Evolutionary conservation across 2,329 filamentous ascomycete genomes (phyloP).

Genomic region (Lasiodiplodia theobromae): DNA sequence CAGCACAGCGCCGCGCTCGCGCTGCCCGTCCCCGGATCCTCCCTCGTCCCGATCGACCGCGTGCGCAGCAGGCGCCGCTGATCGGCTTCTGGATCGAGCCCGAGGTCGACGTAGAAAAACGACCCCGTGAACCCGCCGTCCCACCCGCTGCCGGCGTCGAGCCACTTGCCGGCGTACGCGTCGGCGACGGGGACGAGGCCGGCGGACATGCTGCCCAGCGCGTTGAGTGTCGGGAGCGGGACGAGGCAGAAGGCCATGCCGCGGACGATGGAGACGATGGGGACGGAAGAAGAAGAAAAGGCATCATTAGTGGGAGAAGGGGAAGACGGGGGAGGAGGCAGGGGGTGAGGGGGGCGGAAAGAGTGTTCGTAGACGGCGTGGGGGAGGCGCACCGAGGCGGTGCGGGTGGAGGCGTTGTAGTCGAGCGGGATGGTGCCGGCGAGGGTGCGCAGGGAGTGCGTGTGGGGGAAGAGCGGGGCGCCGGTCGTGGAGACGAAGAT

Average conservation of each 20-base stretch:
- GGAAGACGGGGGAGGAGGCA: conserved; percentile 25
- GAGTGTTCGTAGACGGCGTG: conserved; percentile 70
- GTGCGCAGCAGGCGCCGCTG: conserved; percentile 55
- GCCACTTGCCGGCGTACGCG: conserved; percentile 42
- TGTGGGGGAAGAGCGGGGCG: neutral
- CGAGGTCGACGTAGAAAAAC: conserved; percentile 66
- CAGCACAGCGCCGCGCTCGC: conserved; percentile 56
- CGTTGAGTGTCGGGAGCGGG: conserved; percentile 65
- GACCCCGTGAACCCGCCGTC: conserved; percentile 58
- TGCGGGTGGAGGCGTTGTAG: neutral
- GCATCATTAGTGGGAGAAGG: conserved; percentile 3
- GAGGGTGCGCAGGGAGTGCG: conserved; percentile 1
- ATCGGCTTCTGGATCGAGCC: neutral
- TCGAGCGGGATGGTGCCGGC: conserved; percentile 1
- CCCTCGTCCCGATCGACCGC: conserved; percentile 64
- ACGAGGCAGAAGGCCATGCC: conserved; percentile 77
- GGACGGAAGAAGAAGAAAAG: conserved; percentile 34
- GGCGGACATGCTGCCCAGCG: conserved; percentile 58
- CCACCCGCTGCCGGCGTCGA: conserved; percentile 64
- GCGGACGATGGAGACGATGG: conserved; percentile 65
- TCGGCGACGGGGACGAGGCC: conserved; percentile 52
- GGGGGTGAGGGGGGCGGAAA: conserved; percentile 35
- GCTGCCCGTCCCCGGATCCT: conserved; percentile 61
- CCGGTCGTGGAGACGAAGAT: neutral
- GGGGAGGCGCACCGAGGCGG: conserved; percentile 59